Evolutionary conservation across 805 yeast species (phyloP), one percentile per base, ranked within the genome.

Genomic region (Metschnikowia cubensis): DNA sequence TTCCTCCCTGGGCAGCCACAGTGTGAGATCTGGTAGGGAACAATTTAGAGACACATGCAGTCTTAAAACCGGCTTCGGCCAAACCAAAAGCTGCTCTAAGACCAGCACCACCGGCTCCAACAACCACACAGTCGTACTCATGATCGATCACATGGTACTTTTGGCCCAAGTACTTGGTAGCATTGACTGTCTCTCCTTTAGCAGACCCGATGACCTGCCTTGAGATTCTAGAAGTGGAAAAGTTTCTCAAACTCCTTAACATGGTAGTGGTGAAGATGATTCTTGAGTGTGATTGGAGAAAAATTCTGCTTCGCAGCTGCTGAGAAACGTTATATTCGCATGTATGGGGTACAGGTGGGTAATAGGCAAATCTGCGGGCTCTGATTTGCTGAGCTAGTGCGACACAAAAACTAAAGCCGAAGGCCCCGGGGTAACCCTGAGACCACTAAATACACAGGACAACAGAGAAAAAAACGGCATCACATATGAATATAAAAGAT

Each of bases 31-130:
- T 87, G 31, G 99, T 92, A 50, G 98, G 99, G 80, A 92, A 92
- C 64, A 92, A 82, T 75, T 92, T 92, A 59, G 97, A 85, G 61
- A 92, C 83, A 82, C 99, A 94, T 35, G 99, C 99, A 42, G 97
- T 92, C 72, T 94, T 92, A 78, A 79, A 92, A 40, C 99, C 99
- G 49, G 96, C 96, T 67, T 89, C 91, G 51, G 97, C 96, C 51
- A 92, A 80, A 57, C 99, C 99, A 62, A 92, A 94, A 35, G 99
- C 98, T 38, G 99, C 99, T 75, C 99, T 85, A 54, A 92, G 77
- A 67, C 99, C 99, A 45, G 99, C 99, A 70, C 99, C 99, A 65
- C 99, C 99, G 50, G 99, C 99, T 65, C 99, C 99, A 49, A 92
- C 90, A 52, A 92, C 98, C 45, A 92, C 83, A 79, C 97, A 90